Conservation (phyloP, 1,139 yeast genomes). For the Geotrichum aggregatum region DNA sequence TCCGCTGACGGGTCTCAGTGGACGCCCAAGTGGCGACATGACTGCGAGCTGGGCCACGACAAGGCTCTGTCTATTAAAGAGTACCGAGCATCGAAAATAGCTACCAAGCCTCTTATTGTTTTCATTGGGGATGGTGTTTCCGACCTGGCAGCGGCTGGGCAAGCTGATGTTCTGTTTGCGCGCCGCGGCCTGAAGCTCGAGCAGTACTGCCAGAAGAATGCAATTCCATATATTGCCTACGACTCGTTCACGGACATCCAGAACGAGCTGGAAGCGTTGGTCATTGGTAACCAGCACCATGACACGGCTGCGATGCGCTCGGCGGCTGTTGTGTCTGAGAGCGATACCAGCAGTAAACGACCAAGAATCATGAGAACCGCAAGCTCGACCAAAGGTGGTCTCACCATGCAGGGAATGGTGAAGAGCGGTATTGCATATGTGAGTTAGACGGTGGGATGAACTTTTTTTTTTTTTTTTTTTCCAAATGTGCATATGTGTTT, state of each 20-base stretch:
- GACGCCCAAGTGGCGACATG: slow-evolving; percentile 60
- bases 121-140: slow-evolving; percentile 47
- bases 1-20: slow-evolving; percentile 45
- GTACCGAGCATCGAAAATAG: slow-evolving; percentile 35
- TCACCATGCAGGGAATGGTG: slow-evolving; percentile 11
- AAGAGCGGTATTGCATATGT: slow-evolving; percentile 15
- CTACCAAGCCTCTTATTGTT: slow-evolving; percentile 38
- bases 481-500: not conserved
- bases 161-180: slow-evolving; percentile 46
- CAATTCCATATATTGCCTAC: slow-evolving; percentile 43
- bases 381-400: slow-evolving; percentile 1
- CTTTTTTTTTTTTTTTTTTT: not conserved
- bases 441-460: not conserved
- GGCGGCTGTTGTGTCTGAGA: slow-evolving; percentile 9
- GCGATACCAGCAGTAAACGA: slow-evolving; percentile 17
- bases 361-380: slow-evolving; percentile 22
- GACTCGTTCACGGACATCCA: slow-evolving; percentile 43
- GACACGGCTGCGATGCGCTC: slow-evolving; percentile 24
- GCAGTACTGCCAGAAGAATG: slow-evolving; percentile 42
- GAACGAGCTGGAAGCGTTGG: slow-evolving; percentile 36
- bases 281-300: slow-evolving; percentile 36
- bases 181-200: slow-evolving; percentile 43
- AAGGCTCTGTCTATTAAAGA: slow-evolving; percentile 58
- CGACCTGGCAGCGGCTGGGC: slow-evolving; percentile 46
- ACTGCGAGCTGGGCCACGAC: slow-evolving; percentile 62